A percentile compares a stretch with the other conserved stretches of the same genome.
These are phyloP conservation scores for Aspergillus carlsbadensis DNA, from an alignment of 495 filamentous ascomycete genomes.

Conservation along the genomic window DNA sequence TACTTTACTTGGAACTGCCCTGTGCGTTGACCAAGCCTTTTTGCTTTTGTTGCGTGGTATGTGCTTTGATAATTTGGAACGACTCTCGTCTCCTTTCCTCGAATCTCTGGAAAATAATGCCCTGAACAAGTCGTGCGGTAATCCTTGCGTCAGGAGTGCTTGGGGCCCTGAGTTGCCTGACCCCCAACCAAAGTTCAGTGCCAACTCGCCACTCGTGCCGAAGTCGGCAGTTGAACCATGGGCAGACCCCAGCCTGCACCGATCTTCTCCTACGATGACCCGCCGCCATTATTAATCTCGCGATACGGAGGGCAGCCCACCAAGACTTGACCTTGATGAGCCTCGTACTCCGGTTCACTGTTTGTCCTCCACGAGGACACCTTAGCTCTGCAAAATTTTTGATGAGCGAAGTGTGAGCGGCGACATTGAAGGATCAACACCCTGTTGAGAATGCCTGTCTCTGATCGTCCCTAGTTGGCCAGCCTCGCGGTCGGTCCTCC, in stretches of 20 bases:
- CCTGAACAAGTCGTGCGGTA: not conserved
- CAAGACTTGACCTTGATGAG: not conserved
- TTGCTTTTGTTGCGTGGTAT: too few species aligned
- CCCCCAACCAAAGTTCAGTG: not conserved
- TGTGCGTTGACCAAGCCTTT: too few species aligned
- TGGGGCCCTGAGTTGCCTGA: not conserved
- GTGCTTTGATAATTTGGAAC: too few species aligned
- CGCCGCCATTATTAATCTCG: not conserved
- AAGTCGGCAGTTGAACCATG: not conserved
- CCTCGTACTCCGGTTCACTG: too few species aligned
- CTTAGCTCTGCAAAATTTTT: not conserved
- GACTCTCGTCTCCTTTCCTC: not conserved
- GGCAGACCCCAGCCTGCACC: not conserved
- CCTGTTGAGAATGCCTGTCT: constrained; percentile 3
- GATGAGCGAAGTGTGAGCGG: not conserved
- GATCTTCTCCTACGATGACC: not conserved
- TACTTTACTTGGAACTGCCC: too few species aligned
- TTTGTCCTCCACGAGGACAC: too few species aligned
- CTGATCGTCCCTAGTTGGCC: constrained; percentile 7
- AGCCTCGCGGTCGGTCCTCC: constrained; percentile 8
- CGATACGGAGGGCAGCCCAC: not conserved
- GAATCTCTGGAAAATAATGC: not conserved
- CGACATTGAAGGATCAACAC: not conserved
- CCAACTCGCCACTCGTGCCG: not conserved
- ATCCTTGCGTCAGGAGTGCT: not conserved